Conservation (phyloP, 2,329 filamentous ascomycete genomes). For the Aspergillus sp. region DNA sequence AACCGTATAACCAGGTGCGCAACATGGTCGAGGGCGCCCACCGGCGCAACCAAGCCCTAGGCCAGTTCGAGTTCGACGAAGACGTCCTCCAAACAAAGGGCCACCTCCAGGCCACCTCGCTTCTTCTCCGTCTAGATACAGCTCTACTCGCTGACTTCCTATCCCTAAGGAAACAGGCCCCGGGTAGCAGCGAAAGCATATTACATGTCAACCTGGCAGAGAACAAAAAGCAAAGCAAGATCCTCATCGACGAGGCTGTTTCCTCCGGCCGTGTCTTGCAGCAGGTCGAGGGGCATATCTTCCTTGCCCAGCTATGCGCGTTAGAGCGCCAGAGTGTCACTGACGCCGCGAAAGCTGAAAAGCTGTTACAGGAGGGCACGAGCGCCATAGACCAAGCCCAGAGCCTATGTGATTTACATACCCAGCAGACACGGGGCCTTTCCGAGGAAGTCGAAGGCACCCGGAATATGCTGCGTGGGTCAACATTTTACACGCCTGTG, state of each 20-base stretch:
- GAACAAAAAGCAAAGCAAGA: constrained; percentile 42
- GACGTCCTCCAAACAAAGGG: constrained; percentile 38
- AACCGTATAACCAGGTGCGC: constrained; percentile 39
- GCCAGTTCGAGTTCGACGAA: constrained; percentile 28
- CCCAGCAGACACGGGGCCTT: constrained; percentile 36
- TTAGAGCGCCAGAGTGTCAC: constrained; percentile 33
- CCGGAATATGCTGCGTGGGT: constrained; percentile 47
- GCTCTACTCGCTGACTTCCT: constrained; percentile 48
- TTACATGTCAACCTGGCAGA: constrained; percentile 9
- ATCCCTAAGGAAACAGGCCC: constrained; percentile 17
- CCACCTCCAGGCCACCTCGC: constrained; percentile 42
- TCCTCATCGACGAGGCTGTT: constrained; percentile 40
- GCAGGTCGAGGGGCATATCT: constrained; percentile 53
- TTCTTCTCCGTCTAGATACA: constrained; percentile 53
- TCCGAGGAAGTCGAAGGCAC: constrained; percentile 48
- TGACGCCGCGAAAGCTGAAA: constrained; percentile 5
- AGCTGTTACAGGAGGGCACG: constrained; percentile 40
- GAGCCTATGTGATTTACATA: constrained; percentile 34
- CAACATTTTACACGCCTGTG: constrained; percentile 51
- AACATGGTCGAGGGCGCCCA: constrained; percentile 37
- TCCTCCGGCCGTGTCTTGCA: background rate
- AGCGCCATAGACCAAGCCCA: constrained; percentile 58
- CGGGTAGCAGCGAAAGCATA: background rate
- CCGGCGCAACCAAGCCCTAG: constrained; percentile 21
- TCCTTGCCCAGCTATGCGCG: constrained; percentile 50